phyloP scores from a whole-genome alignment of 2,329 filamentous ascomycete species.

The Lojkania enalia region DNA sequence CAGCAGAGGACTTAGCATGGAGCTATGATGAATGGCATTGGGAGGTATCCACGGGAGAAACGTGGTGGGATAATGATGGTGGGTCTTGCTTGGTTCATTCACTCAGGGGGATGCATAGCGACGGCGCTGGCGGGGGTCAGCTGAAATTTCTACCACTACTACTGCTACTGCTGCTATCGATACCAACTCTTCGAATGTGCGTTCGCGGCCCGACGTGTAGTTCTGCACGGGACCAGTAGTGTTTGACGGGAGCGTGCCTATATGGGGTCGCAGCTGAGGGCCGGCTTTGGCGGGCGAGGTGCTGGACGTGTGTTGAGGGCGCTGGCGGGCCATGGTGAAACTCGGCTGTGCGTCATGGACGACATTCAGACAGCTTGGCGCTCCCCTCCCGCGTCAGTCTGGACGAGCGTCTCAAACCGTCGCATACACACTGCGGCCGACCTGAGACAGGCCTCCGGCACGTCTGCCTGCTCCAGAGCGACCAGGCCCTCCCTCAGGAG shows the following conservation, averaged over 20 bases:
- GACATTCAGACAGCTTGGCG: constrained; percentile 18
- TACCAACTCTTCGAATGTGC: background rate
- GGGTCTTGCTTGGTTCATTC: constrained; percentile 9
- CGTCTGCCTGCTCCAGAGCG: too few species aligned
- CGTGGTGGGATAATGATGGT: constrained; percentile 2
- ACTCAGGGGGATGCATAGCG: constrained; percentile 33
- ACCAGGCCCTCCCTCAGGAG: too few species aligned
- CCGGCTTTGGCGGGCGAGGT: background rate
- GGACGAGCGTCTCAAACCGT: too few species aligned
- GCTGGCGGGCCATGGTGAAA: constrained; percentile 17
- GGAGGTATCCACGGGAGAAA: constrained; percentile 4
- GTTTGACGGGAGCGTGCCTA: constrained; percentile 15
- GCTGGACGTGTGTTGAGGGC: constrained; percentile 1
- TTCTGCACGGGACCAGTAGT: constrained; percentile 1
- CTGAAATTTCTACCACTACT: constrained; percentile 1
- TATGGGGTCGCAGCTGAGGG: constrained; percentile 4
- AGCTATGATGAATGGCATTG: constrained; percentile 1
- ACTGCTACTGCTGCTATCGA: constrained; percentile 3
- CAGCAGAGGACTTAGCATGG: background rate
- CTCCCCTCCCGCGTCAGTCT: too few species aligned
- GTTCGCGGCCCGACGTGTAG: constrained; percentile 8
- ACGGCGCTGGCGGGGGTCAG: constrained; percentile 24
- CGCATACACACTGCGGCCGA: too few species aligned
- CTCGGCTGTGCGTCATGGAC: constrained; percentile 14
- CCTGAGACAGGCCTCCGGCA: too few species aligned